Evolutionary conservation across 208 protist species (phyloP), one percentile per base, ranked within the genome.

Genomic region (Wallacemonas sp.): DNA sequence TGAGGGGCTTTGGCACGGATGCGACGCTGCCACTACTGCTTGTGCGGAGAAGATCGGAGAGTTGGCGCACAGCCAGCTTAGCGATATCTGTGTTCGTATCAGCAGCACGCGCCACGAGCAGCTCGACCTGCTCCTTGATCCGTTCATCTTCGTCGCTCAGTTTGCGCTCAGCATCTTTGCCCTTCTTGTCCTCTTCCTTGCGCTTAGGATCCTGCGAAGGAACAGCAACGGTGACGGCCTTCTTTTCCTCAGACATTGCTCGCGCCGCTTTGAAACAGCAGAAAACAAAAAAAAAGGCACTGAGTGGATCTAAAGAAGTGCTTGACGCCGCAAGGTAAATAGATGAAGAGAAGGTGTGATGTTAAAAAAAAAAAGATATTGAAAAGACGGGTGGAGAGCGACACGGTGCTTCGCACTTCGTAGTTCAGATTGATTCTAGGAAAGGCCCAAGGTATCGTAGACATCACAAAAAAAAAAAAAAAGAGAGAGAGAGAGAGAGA

Each of bases 1-100:
- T 99, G 68, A 99, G 90, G 24, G 99, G 98, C 76, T 99, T 99
- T 33, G 99, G 99, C 31, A 99, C 97, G 3, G 98, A 98, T 0
- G 98, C 99, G 76, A 99, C 98, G 41, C 98, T 99, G 2, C 93
- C 93, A 12, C 93, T 91, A 39, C 97, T 99, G 46, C 92, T 82
- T n/a, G 89, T 94, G 44, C 89, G 89, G 47, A 99, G 96, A 66
- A 99, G 82, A 15, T 87, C 90, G 21, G 86, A 85, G 21, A 99
- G 77, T 41, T 88, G 82, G 34, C 97, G 80, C 31, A 99, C 75
- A 0, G 97, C 97, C n/a, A 80, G 55, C 31, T 76, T 80, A 24
- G 89, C 83, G 24, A 99, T 70, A 8, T 64, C 84, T 9, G 53
- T 51, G 62, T 98, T 90, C 30, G 39, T 64, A 56, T 98, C 97